Evolutionary conservation across 305 asterid species (phyloP).

Genomic region (Lippia alba): DNA sequence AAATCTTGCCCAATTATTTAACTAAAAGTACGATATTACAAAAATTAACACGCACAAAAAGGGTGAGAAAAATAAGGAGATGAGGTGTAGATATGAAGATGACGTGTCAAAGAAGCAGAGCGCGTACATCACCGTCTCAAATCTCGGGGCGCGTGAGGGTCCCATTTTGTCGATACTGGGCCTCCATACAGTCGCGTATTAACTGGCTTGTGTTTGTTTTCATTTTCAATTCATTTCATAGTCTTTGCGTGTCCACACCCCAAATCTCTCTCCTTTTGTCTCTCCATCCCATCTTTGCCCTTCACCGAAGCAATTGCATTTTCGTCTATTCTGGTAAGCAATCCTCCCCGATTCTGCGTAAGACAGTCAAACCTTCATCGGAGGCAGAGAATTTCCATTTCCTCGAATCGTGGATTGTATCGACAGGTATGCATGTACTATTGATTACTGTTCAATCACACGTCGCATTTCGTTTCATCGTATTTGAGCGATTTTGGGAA

Average conservation of each 20-base stretch:
- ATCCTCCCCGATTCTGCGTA: slow-evolving; percentile 32
- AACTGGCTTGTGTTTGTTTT: slow-evolving; percentile 26
- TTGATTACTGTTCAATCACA: slow-evolving; percentile 25
- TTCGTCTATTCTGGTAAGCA: slow-evolving; percentile 31
- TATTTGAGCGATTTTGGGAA: slow-evolving; percentile 8
- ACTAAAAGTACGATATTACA: no score
- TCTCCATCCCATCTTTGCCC: slow-evolving; percentile 29
- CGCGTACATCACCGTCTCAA: slow-evolving; percentile 30
- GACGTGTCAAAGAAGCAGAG: slow-evolving; percentile 31
- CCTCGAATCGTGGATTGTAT: slow-evolving; percentile 37
- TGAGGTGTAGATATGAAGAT: slow-evolving; percentile 31
- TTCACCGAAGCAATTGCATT: slow-evolving; percentile 44
- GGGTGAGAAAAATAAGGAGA: neutral
- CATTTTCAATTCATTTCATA: slow-evolving; percentile 9
- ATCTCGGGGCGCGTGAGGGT: slow-evolving; percentile 22
- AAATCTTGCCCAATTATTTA: no score
- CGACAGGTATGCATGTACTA: slow-evolving; percentile 47
- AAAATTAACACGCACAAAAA: neutral
- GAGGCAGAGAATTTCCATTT: slow-evolving; percentile 9
- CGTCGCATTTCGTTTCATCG: slow-evolving; percentile 30
- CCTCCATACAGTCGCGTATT: slow-evolving; percentile 34
- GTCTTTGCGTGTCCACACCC: slow-evolving; percentile 40
- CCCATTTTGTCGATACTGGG: slow-evolving; percentile 32
- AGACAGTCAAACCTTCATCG: slow-evolving; percentile 34
- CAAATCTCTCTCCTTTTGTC: slow-evolving; percentile 22